Percentiles rank a stretch among this genome's conserved stretches.
Evolutionary conservation across 257 asterid species (phyloP).

Genomic region (Nicotiana tabacum): DNA sequence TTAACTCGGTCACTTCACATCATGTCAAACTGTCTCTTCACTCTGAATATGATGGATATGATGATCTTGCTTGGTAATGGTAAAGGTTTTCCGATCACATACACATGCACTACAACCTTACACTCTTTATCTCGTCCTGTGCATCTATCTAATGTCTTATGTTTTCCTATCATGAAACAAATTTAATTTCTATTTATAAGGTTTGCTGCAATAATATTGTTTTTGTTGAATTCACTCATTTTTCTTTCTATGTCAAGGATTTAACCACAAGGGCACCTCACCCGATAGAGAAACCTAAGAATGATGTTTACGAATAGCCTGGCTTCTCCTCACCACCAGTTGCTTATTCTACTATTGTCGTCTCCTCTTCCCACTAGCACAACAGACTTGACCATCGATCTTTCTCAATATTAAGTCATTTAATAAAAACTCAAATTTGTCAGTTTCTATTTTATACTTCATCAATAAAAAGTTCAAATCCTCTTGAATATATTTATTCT

Average conservation of each 20-base stretch:
- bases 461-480: background rate
- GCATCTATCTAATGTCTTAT: background rate
- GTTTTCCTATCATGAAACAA: background rate
- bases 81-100: background rate
- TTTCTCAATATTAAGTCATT: background rate
- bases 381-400: background rate
- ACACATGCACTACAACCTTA: background rate
- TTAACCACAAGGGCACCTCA: background rate
- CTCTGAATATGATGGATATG: background rate
- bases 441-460: background rate
- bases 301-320: conserved; percentile 1
- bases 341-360: no score
- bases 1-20: background rate
- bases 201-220: background rate
- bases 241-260: conserved; percentile 6
- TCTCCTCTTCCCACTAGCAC: background rate
- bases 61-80: conserved; percentile 1
- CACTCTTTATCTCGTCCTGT: background rate
- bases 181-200: background rate
- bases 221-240: background rate
- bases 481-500: background rate
- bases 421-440: background rate
- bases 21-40: background rate
- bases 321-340: no score
- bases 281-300: background rate